Conservation (phyloP, 2,329 filamentous ascomycete genomes). For the Fusarium musae region DNA sequence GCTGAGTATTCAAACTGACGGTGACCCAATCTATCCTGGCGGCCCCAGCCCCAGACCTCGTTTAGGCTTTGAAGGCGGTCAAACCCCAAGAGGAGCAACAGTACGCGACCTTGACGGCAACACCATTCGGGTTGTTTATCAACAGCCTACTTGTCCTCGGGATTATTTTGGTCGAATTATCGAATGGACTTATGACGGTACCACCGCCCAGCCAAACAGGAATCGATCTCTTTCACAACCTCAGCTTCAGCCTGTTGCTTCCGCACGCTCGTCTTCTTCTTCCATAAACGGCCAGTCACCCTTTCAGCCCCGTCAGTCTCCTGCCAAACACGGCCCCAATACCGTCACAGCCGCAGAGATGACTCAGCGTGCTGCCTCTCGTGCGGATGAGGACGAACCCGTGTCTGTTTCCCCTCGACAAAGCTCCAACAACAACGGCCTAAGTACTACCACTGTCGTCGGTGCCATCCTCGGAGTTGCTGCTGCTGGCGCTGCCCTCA, state of each 20-base stretch:
- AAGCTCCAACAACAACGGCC: slow-evolving; percentile 53
- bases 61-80: slow-evolving; percentile 49
- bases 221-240: slow-evolving; percentile 41
- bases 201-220: slow-evolving; percentile 33
- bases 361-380: slow-evolving; percentile 38
- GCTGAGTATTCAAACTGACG: slow-evolving; percentile 54
- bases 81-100: slow-evolving; percentile 56
- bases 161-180: slow-evolving; percentile 58
- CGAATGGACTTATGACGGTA: slow-evolving; percentile 61
- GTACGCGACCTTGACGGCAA: slow-evolving; percentile 86
- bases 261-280: slow-evolving; percentile 36
- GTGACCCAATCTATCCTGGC: slow-evolving; percentile 35
- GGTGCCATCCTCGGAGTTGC: slow-evolving; percentile 83
- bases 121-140: slow-evolving; percentile 80
- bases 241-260: slow-evolving; percentile 31
- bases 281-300: slow-evolving; percentile 35
- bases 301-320: slow-evolving; percentile 34
- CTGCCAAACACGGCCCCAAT: slow-evolving; percentile 33
- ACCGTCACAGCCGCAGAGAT: slow-evolving; percentile 40
- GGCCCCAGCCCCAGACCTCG: slow-evolving; percentile 40
- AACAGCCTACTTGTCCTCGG: slow-evolving; percentile 41
- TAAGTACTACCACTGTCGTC: slow-evolving; percentile 72
- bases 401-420: slow-evolving; percentile 47
- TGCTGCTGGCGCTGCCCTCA: slow-evolving; percentile 71
- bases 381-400: slow-evolving; percentile 32